phyloP scores from a whole-genome alignment of 2,329 filamentous ascomycete species.

The Venturia carpophila region DNA sequence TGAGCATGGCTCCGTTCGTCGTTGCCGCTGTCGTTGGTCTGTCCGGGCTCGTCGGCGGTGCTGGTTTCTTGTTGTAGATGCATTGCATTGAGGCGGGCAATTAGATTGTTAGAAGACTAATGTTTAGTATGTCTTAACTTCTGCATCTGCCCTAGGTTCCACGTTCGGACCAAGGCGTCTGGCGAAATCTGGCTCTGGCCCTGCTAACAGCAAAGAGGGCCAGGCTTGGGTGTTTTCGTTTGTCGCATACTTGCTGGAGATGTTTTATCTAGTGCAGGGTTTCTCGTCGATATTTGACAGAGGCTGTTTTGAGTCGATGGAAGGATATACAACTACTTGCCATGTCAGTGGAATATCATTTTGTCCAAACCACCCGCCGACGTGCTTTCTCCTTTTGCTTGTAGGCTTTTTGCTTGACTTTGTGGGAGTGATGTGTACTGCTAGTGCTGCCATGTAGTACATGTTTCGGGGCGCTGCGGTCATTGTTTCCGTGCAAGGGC shows the following conservation, averaged over 20 bases:
- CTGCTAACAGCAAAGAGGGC: not conserved
- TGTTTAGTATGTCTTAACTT: slow-evolving; percentile 9
- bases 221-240: not conserved
- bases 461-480: not conserved
- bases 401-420: not conserved
- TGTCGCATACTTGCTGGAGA: slow-evolving; percentile 2
- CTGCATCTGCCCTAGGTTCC: not conserved
- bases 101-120: not conserved
- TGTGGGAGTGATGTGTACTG: not conserved
- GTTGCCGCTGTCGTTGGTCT: slow-evolving; percentile 45
- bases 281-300: not conserved
- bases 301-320: not conserved
- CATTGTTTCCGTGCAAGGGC: no score
- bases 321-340: not conserved
- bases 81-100: not conserved
- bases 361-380: not conserved
- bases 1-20: slow-evolving; percentile 43
- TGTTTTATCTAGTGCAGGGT: slow-evolving; percentile 4
- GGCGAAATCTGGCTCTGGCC: not conserved
- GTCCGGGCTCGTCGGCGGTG: slow-evolving; percentile 46
- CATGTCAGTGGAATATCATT: not conserved
- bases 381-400: not conserved
- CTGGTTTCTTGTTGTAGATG: slow-evolving; percentile 15
- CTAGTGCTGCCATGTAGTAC: not conserved
- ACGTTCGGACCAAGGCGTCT: slow-evolving; percentile 6